phyloP scores from a whole-genome alignment of 2,329 filamentous ascomycete genomes.

The Eurotiales sp. region DNA sequence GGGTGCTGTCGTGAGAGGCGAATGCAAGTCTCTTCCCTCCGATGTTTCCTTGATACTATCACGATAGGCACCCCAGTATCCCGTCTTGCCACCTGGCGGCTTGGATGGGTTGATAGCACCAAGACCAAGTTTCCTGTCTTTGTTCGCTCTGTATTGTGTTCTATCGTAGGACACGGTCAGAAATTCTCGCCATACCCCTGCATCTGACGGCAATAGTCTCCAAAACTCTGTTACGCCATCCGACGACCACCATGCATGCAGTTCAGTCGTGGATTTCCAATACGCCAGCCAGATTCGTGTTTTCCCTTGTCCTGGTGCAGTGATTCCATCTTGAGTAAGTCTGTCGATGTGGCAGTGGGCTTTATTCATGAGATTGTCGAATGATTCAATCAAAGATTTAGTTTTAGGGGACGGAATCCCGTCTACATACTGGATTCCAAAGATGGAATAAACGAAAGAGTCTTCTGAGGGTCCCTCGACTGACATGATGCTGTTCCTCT shows the following conservation, averaged over 20 bases:
- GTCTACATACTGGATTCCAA: too few relatives aligned
- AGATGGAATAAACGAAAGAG: too few relatives aligned
- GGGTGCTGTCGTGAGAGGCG: too few relatives aligned
- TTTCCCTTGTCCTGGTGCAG: constrained; percentile 18
- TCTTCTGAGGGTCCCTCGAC: too few relatives aligned
- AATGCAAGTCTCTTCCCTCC: not conserved
- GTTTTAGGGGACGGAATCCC: too few relatives aligned
- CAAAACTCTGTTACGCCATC: constrained; percentile 16
- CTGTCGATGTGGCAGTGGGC: too few relatives aligned
- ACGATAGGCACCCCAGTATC: not conserved
- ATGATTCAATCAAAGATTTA: too few relatives aligned
- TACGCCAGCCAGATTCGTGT: constrained; percentile 18
- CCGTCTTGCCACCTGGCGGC: not conserved
- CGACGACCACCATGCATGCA: constrained; percentile 16
- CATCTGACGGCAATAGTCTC: constrained; percentile 12
- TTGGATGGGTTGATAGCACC: not conserved
- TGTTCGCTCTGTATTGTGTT: constrained; percentile 17
- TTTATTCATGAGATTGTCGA: too few relatives aligned
- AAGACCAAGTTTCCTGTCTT: not conserved
- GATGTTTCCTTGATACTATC: not conserved
- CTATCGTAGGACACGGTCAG: constrained; percentile 11
- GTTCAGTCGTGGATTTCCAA: constrained; percentile 14
- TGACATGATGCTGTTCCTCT: too few relatives aligned
- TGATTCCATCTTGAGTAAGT: not conserved
- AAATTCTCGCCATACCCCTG: constrained; percentile 19